Base-by-base conservation (phyloP, 2,329 filamentous ascomycete species). In the Penicillium sp. region DNA sequence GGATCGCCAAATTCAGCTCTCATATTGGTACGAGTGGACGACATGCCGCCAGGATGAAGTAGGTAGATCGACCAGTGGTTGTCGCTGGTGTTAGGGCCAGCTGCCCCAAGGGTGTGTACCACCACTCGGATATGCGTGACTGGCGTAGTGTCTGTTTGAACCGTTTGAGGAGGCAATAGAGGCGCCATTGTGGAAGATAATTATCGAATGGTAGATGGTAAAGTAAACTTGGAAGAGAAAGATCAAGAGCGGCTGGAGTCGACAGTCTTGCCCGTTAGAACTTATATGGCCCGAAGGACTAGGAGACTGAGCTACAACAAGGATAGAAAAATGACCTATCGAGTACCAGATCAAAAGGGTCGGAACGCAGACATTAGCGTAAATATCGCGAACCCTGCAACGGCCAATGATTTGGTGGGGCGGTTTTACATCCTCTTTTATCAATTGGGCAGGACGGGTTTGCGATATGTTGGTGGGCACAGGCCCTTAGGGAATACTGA, bases 21-120 rank as follows among this genome's bases (percentile, higher is more conserved):
- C 29, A 32, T 32, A 15, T 32, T 32, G 29, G 18, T 32, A 13
- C 13, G 29, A 32, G 29, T 32, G 15, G 29, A 32, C 13, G 29
- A 17, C 29, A 16, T 13, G 6, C 29, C 29, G 18, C 18, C 29
- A 32, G 16, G 7, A 32, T 32, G 29, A 18, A 32, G 13, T 15
- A 23, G 11, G 29, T 32, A 32, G 16, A 17, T 32, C 18, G 29
- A 17, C 29, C 29, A 32, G n/a, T 32, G 16, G 18, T 32, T 32
- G n/a, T 32, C 29, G 29, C 29, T 32, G 13, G 29, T 32, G 29
- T 32, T 32, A 7, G 29, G 29, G 11, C 29, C 29, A 18, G 29
- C 29, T 19, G 29, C 13, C 15, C 29, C 29, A 32, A 16, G 29
- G 13, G 29, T 18, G 29, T 32, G 29, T 13, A 32, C 29, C 29